Percentiles rank a stretch among this genome's conserved stretches.
These are phyloP conservation scores for Fusarium lyarnte DNA, from an alignment of 2,329 filamentous ascomycete genomes.

Conservation along the genomic window DNA sequence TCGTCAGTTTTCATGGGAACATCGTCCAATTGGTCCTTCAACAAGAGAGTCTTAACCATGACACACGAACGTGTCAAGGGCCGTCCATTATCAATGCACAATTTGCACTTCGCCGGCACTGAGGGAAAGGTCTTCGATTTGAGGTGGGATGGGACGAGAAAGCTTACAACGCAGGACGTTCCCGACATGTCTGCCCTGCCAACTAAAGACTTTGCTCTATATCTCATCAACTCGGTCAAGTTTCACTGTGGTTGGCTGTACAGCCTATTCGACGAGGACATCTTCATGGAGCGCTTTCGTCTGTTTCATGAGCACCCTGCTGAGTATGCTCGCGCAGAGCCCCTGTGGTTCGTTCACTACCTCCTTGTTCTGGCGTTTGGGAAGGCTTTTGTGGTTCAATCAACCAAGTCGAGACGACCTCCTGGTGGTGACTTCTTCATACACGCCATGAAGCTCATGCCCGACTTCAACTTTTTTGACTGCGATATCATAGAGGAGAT, in stretches of 20 bases:
- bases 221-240: conserved; percentile 36
- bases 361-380: conserved; percentile 33
- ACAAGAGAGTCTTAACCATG: conserved; percentile 35
- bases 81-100: conserved; percentile 16
- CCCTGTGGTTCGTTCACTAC: conserved; percentile 37
- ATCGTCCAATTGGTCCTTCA: conserved; percentile 36
- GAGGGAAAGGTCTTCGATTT: conserved; percentile 32
- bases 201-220: conserved; percentile 28
- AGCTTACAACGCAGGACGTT: background rate
- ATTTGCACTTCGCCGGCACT: conserved; percentile 21
- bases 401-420: conserved; percentile 22
- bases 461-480: conserved; percentile 31
- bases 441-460: conserved; percentile 36
- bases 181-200: conserved; percentile 15
- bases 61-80: conserved; percentile 28
- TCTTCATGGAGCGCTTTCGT: conserved; percentile 30
- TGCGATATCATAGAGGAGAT: conserved; percentile 25
- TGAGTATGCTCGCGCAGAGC: background rate
- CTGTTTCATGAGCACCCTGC: conserved; percentile 15
- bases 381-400: conserved; percentile 34
- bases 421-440: conserved; percentile 30
- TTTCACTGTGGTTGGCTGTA: conserved; percentile 35
- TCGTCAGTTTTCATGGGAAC: conserved; percentile 31
- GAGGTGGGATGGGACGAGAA: conserved; percentile 22
- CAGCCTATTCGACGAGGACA: conserved; percentile 27